phyloP scores from a whole-genome alignment of 306 rosid species.

The Quercus ilex region DNA sequence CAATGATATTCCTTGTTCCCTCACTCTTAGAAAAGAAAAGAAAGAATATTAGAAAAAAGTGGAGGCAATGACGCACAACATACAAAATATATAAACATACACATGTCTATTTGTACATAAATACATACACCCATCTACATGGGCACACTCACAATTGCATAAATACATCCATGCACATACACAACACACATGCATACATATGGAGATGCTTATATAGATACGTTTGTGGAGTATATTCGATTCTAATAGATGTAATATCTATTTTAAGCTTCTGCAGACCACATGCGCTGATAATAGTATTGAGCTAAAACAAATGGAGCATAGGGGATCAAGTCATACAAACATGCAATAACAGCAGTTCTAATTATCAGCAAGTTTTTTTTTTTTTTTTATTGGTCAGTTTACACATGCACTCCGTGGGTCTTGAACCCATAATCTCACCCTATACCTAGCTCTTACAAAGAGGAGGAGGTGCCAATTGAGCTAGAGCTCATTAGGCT shows the following conservation, averaged over 20 bases:
- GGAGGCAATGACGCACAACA: not conserved
- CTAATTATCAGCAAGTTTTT: not conserved
- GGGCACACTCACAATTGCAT: not conserved
- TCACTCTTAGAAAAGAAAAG: slow-evolving; percentile 60
- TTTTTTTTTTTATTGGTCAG: no score
- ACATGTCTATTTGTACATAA: not conserved
- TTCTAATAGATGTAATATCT: not conserved
- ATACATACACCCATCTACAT: not conserved
- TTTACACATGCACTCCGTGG: no score
- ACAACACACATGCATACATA: not conserved
- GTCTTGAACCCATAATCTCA: no score
- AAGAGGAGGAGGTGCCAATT: no score
- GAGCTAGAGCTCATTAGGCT: not conserved
- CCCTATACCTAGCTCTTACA: no score
- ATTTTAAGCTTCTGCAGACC: not conserved
- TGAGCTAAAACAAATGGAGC: not conserved
- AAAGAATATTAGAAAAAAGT: slow-evolving; percentile 9
- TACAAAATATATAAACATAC: not conserved
- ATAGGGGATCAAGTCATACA: not conserved
- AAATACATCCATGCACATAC: not conserved
- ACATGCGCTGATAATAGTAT: not conserved
- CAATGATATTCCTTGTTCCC: slow-evolving; percentile 73
- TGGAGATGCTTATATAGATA: not conserved
- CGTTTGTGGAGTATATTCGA: not conserved
- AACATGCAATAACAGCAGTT: not conserved